Evolutionary conservation across 108 stramenopile genomes (phyloP).

Genomic region (Cylindrotheca closterium): DNA sequence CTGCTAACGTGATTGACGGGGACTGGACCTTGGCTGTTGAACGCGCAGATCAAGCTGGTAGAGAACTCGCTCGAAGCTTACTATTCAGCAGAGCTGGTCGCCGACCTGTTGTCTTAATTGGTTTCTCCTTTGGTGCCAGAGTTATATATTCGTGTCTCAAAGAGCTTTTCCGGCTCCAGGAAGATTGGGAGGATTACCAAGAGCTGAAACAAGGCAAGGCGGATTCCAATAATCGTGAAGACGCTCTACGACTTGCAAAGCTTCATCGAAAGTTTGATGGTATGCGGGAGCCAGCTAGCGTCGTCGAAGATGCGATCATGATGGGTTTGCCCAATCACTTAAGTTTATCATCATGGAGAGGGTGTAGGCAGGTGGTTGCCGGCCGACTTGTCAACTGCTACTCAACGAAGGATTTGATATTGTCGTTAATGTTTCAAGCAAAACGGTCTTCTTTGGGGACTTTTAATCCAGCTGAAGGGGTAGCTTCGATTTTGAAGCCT

Average conservation of each 20-base stretch:
- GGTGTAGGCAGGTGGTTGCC: slow-evolving; percentile 81
- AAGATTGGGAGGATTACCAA: slow-evolving; percentile 72
- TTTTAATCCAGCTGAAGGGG: slow-evolving; percentile 14
- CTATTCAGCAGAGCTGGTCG: slow-evolving; percentile 80
- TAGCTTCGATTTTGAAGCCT: slow-evolving; percentile 42
- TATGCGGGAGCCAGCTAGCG: slow-evolving; percentile 78
- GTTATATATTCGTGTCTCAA: slow-evolving; percentile 92
- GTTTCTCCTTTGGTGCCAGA: slow-evolving; percentile 94
- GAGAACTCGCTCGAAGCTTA: slow-evolving; percentile 86
- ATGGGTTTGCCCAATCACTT: slow-evolving; percentile 85
- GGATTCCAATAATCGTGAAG: slow-evolving; percentile 9
- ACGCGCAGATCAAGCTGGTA: slow-evolving; percentile 88
- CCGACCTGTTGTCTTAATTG: slow-evolving; percentile 91
- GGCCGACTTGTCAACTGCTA: slow-evolving; percentile 95
- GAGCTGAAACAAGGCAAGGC: slow-evolving; percentile 25
- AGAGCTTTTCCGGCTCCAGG: slow-evolving; percentile 83
- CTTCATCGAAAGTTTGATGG: slow-evolving; percentile 38
- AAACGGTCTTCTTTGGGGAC: slow-evolving; percentile 71
- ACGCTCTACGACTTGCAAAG: slow-evolving; percentile 21
- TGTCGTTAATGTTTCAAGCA: slow-evolving; percentile 89
- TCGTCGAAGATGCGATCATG: slow-evolving; percentile 89
- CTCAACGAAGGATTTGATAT: slow-evolving; percentile 85
- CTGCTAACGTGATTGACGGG: slow-evolving; percentile 86
- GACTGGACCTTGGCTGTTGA: slow-evolving; percentile 90
- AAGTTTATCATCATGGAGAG: slow-evolving; percentile 80